phyloP scores from a whole-genome alignment of 2,329 filamentous ascomycete species.

The Aspergillus sp. region DNA sequence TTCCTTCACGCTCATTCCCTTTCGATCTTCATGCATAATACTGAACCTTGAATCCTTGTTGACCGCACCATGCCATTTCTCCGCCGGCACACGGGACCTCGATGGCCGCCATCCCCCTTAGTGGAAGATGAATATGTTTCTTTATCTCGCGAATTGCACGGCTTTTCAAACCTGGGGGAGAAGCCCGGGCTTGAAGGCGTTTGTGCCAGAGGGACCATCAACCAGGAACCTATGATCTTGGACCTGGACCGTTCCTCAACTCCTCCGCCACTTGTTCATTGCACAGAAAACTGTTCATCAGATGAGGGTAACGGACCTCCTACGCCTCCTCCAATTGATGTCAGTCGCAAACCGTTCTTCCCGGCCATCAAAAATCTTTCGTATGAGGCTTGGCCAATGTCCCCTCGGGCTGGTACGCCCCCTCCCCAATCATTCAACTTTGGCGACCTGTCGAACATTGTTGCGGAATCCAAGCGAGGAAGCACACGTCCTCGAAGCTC shows the following conservation, averaged over 20 bases:
- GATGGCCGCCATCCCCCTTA: conserved; percentile 38
- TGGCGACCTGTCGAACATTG: too few relatives aligned
- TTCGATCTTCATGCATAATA: neutral
- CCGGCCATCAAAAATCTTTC: conserved; percentile 1
- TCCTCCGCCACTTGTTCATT: conserved; percentile 11
- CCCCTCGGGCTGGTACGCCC: conserved; percentile 1
- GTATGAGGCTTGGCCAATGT: conserved; percentile 4
- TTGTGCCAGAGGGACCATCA: conserved; percentile 33
- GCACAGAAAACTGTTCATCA: conserved; percentile 7
- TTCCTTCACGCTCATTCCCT: conserved; percentile 1
- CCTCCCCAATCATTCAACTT: neutral
- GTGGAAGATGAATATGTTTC: conserved; percentile 41
- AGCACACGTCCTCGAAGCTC: too few relatives aligned
- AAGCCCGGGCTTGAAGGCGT: conserved; percentile 28
- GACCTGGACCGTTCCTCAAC: conserved; percentile 9
- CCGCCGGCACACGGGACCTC: conserved; percentile 22
- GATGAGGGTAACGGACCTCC: conserved; percentile 20
- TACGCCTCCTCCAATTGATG: conserved; percentile 14
- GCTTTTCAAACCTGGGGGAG: conserved; percentile 23
- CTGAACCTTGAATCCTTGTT: conserved; percentile 6
- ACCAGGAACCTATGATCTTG: conserved; percentile 40
- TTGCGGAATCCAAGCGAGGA: too few relatives aligned
- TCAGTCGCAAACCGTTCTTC: conserved; percentile 12
- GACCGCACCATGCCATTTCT: conserved; percentile 13
- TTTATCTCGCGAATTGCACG: conserved; percentile 35